These are phyloP conservation scores for Entelexis paramagnoliae DNA, from an alignment of 1,139 yeast genomes.

Conservation along the genomic window DNA sequence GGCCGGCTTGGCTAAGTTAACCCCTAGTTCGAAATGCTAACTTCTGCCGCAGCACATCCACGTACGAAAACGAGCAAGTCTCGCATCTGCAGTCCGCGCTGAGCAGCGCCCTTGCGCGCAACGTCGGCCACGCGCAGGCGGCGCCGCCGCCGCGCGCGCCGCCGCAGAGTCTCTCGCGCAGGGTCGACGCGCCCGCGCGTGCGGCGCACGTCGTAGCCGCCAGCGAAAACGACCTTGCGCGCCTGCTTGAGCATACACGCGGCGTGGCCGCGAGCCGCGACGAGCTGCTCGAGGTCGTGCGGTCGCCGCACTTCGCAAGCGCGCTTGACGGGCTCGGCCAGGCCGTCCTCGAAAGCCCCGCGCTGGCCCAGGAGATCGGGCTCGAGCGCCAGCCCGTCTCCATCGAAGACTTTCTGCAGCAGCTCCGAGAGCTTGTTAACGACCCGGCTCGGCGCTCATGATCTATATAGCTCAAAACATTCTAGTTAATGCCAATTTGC, in stretches of 20 bases:
- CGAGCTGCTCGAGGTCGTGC: constrained; percentile 40
- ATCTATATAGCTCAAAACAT: too few species aligned
- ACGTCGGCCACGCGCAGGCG: neutral
- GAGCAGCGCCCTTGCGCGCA: constrained; percentile 3
- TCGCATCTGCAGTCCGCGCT: neutral
- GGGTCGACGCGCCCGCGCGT: constrained; percentile 36
- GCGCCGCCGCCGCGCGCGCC: neutral
- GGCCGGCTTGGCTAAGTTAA: neutral
- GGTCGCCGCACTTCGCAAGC: constrained; percentile 47
- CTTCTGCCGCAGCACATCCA: neutral
- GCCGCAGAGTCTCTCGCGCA: constrained; percentile 31
- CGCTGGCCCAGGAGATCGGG: constrained; percentile 12
- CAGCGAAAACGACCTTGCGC: constrained; percentile 34
- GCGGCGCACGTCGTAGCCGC: constrained; percentile 37
- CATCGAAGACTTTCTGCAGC: constrained; percentile 11
- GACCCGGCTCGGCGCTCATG: neutral
- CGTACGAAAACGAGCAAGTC: neutral
- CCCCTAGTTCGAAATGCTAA: neutral
- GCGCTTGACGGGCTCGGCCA: constrained; percentile 39
- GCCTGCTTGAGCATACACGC: constrained; percentile 40
- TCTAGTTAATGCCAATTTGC: too few species aligned
- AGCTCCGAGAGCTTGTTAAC: neutral
- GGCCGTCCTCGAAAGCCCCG: constrained; percentile 36
- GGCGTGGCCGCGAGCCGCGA: constrained; percentile 36
- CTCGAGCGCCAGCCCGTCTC: constrained; percentile 10